phyloP scores from a whole-genome alignment of 176 grass and related monocot genomes.

The Oryza punctata region DNA sequence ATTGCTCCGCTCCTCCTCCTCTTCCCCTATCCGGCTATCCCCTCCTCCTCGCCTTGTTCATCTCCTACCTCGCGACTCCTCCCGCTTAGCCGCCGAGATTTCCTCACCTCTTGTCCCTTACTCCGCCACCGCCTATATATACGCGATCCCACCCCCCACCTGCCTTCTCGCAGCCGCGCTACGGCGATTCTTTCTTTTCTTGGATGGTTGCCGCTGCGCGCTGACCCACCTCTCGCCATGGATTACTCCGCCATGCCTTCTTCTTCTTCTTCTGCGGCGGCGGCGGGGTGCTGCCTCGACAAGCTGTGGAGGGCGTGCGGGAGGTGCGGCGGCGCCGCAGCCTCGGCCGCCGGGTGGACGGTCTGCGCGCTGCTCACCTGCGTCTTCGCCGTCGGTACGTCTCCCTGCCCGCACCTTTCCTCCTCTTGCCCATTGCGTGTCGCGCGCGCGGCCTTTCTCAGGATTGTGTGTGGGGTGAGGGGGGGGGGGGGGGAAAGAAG shows the following conservation, averaged over 20 bases:
- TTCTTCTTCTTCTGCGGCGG: background rate
- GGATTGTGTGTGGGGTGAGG: too few relatives aligned
- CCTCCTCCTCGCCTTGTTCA: background rate
- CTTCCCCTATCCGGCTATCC: background rate
- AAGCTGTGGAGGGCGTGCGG: slow-evolving; percentile 33
- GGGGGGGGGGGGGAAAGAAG: too few relatives aligned
- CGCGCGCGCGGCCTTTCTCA: too few relatives aligned
- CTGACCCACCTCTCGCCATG: background rate
- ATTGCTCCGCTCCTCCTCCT: slow-evolving; percentile 5
- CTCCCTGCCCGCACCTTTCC: background rate
- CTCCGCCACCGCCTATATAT: slow-evolving; percentile 34
- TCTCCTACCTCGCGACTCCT: background rate
- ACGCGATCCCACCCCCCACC: background rate
- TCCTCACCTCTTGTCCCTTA: background rate
- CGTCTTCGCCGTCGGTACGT: slow-evolving; percentile 73
- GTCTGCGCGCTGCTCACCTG: slow-evolving; percentile 63
- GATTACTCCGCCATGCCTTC: slow-evolving; percentile 39
- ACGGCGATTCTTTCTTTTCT: background rate
- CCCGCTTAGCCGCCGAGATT: slow-evolving; percentile 37
- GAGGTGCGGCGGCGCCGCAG: slow-evolving; percentile 17
- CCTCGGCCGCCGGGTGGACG: slow-evolving; percentile 36
- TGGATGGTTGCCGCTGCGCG: background rate
- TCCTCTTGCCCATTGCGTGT: background rate
- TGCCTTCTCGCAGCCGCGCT: background rate
- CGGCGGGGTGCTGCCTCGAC: slow-evolving; percentile 10